Base-by-base conservation (phyloP, 2,329 filamentous ascomycete genomes). In the Claviceps digitariae region DNA sequence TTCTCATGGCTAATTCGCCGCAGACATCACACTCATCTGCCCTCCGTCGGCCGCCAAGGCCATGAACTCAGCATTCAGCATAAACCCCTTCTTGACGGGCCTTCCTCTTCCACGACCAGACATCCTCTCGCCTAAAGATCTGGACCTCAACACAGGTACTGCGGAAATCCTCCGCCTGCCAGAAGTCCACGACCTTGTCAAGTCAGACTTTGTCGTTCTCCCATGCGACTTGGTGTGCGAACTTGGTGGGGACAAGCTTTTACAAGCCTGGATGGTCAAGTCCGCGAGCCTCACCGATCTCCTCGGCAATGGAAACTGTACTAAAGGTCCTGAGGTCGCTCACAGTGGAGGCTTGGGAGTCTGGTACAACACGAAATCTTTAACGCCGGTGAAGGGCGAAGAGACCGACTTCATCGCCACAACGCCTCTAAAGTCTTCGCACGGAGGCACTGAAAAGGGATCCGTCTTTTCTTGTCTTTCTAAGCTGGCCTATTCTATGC, bases 221-320 rank as follows among this genome's bases (percentile, higher is more conserved):
- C 91, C 93, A 0, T 98, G 93, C 68, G 93, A 98, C 66, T 74
- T 98, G 7, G 83, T 98, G 41, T 96, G 90, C 66, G 90, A 95
- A 63, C 73, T 97, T 17, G 84, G 86, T 2, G 90, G 90, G 13
- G 86, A 90, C 61, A 81, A 84, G 57, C 75, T 97, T 23, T 71
- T 95, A 2, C 89, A 96, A 67, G 82, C 90, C 56, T 98, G 93
- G 90, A 90, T 96, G 85, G 81, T 90, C 31, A 82, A 86, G 60
- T 81, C 89, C 50, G 84, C 82, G 17, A 86, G 84, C 40, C 74
- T 91, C 67, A 78, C 69, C 60, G 81, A 72, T 69, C 74, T 77
- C 15, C 76, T 84, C 2, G 79, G 75, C 15, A 75, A 78, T 40
- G 57, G 60, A 3, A 63, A 62, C 20, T 66, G 71, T 17, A 65